Base-by-base conservation (phyloP, 345 rosid genomes). In the Eucalyptus melliodora region DNA sequence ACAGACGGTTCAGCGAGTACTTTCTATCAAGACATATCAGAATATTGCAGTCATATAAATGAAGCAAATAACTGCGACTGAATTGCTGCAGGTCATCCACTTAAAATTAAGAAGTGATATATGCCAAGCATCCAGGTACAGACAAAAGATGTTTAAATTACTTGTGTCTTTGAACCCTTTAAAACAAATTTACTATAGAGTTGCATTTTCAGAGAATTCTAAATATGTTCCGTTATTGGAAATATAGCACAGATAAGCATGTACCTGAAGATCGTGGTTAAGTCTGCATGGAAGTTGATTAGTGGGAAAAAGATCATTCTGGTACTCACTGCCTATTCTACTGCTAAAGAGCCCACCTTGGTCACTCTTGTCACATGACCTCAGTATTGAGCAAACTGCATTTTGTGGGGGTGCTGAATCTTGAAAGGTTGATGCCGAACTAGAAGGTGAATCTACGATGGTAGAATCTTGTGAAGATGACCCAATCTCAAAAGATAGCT, bases 401-500 rank as follows among this genome's bases (percentile, higher is more conserved):
- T 91, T 86, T 81, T 86, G 87, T 49, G 89, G 86, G 45, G 91
- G 86, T 72, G 42, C 87, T 62, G 50, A 56, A 81, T 93, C 92
- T 44, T 89, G 92, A 82, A 90, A 91, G 87, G 89, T 83, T 21
- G 92, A 90, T 40, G 89, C 65, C 83, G 94, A 91, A 91, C 86
- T 91, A 59, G 93, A 93, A 51, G 89, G 67, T 31, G 93, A 88
- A 89, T 90, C 93, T 49, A 53, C 87, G 86, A 88, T 91, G 88
- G 92, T 92, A 55, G 94, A 88, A 67, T 92, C 94, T 23, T 89
- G 93, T 87, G 89, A 86, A 50, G 97, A 95, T 88, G 96, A 93
- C 91, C 94, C 97, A 4, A 94, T 91, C 77, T 92, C 93, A 4
- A 91, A 91, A 80, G 93, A 96, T 91, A 98, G 59, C 91, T 98